These are phyloP conservation scores for Pseudopithomyces maydicus DNA, from an alignment of 2,329 filamentous ascomycete species.

Conservation along the genomic window DNA sequence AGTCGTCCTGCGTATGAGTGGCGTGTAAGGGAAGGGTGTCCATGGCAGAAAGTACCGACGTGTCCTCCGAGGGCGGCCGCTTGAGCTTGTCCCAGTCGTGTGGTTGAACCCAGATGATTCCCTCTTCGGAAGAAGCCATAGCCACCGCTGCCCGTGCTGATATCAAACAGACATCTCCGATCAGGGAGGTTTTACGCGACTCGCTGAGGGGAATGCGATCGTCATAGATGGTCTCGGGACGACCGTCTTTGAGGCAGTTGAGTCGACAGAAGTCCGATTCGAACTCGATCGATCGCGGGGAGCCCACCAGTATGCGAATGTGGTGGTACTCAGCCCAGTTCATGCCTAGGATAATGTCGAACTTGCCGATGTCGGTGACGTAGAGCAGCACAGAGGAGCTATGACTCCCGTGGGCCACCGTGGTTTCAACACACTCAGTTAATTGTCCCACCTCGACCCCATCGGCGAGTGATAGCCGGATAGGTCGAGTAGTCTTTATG, in stretches of 20 bases:
- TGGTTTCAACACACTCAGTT: background rate
- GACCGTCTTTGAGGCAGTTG: background rate
- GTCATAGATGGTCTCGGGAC: background rate
- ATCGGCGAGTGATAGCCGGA: background rate
- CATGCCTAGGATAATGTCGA: background rate
- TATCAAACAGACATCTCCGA: background rate
- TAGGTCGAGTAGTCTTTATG: background rate
- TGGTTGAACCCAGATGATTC: background rate
- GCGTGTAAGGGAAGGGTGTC: background rate
- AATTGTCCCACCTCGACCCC: too few relatives aligned
- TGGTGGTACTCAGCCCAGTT: background rate
- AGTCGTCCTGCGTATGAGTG: background rate
- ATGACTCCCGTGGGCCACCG: background rate
- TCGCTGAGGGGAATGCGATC: too few relatives aligned
- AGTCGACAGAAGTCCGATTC: background rate
- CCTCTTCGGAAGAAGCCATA: background rate
- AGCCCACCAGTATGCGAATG: background rate
- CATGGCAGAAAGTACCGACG: background rate
- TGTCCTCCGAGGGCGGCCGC: too few relatives aligned
- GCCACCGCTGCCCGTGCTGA: background rate
- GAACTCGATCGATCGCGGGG: background rate
- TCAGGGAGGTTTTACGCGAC: background rate
- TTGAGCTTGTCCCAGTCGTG: too few relatives aligned
- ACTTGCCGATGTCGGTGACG: background rate
- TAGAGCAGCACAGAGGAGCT: background rate